Evolutionary conservation across 306 rosid genomes (phyloP).

Genomic region (Sphenostylis stenocarpa): DNA sequence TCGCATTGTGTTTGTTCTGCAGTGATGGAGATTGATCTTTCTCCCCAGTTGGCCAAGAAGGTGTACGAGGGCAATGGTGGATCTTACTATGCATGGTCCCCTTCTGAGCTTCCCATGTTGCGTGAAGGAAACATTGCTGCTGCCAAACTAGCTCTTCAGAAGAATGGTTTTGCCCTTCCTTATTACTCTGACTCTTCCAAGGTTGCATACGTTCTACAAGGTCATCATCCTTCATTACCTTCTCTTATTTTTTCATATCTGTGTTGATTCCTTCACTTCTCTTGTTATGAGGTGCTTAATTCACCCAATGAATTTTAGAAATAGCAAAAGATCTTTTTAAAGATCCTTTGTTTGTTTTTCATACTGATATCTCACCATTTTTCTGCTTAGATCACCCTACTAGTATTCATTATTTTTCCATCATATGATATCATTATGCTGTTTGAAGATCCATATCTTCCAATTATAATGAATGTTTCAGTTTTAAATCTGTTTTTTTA

Average conservation of each 20-base stretch:
- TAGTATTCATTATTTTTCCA: too few species aligned
- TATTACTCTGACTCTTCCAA: slow-evolving; percentile 70
- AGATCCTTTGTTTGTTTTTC: not conserved
- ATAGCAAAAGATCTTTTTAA: too few species aligned
- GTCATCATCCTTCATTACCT: slow-evolving; percentile 31
- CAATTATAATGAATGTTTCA: not conserved
- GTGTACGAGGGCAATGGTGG: slow-evolving; percentile 68
- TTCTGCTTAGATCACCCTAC: not conserved
- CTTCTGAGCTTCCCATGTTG: slow-evolving; percentile 81
- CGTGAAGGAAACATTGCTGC: slow-evolving; percentile 84
- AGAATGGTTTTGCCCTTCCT: slow-evolving; percentile 78
- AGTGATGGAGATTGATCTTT: slow-evolving; percentile 71
- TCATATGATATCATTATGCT: too few species aligned
- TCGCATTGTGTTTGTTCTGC: not conserved
- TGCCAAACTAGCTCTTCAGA: slow-evolving; percentile 65
- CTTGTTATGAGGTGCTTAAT: not conserved
- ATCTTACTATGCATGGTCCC: slow-evolving; percentile 67
- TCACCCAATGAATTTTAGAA: not conserved
- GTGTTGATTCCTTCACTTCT: not conserved
- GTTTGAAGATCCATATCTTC: too few species aligned
- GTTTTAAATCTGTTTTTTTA: not conserved
- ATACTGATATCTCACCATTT: not conserved
- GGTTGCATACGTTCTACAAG: slow-evolving; percentile 85
- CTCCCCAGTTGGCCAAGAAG: slow-evolving; percentile 72
- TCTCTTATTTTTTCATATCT: not conserved